phyloP scores from a whole-genome alignment of 345 rosid species.

The Lepidium sativum region DNA sequence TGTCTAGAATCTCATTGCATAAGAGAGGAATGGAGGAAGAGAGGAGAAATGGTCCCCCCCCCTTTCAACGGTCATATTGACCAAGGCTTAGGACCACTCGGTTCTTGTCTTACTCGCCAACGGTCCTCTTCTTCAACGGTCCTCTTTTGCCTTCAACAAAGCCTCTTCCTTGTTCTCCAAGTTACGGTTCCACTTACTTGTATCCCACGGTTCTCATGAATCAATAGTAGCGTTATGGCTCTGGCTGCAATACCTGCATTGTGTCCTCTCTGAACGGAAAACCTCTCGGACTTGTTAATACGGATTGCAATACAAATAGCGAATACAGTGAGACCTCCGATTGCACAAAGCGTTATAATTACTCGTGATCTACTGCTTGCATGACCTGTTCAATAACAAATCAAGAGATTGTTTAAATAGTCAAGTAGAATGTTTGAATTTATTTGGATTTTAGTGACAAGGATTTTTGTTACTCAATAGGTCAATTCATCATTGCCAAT shows the following conservation, averaged over 20 bases:
- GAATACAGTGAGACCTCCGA: slow-evolving; percentile 27
- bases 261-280: background rate
- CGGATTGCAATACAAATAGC: slow-evolving; percentile 23
- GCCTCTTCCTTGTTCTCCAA: too few relatives aligned
- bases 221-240: background rate
- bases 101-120: too few relatives aligned
- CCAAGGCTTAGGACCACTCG: too few relatives aligned
- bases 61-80: too few relatives aligned
- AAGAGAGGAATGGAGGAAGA: too few relatives aligned
- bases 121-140: too few relatives aligned
- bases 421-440: background rate
- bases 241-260: background rate
- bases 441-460: too few relatives aligned
- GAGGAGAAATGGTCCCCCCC: too few relatives aligned
- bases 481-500: background rate
- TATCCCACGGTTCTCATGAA: too few relatives aligned
- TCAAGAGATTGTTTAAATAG: background rate
- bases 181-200: too few relatives aligned
- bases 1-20: too few relatives aligned
- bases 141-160: too few relatives aligned
- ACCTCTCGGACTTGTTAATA: slow-evolving; percentile 5
- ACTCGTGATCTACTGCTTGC: slow-evolving; percentile 6
- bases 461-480: background rate
- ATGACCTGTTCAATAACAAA: slow-evolving; percentile 18
- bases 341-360: slow-evolving; percentile 28